These are phyloP conservation scores for Peronosclerospora sorghi DNA, from an alignment of 352 stramenopile species.

Conservation along the genomic window DNA sequence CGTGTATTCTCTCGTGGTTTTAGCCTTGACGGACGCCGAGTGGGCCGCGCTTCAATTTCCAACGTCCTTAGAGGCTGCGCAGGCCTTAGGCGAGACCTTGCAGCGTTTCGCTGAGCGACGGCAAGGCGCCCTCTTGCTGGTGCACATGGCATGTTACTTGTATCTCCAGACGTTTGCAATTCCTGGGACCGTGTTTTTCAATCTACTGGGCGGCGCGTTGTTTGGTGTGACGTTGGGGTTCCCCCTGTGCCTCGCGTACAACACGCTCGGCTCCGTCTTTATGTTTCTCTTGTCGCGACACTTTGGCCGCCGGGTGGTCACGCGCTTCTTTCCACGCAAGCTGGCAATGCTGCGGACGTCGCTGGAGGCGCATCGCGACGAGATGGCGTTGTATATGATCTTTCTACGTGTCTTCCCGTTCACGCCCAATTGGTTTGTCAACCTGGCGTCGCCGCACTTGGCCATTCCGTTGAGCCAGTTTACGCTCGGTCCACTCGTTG, in stretches of 20 bases:
- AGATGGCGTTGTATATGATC: slow-evolving; percentile 75
- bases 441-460: slow-evolving; percentile 68
- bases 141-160: slow-evolving; percentile 63
- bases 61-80: slow-evolving; percentile 43
- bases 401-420: slow-evolving; percentile 78
- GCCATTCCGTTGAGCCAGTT: slow-evolving; percentile 57
- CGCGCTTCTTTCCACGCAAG: slow-evolving; percentile 38
- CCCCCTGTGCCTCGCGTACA: slow-evolving; percentile 68
- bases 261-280: slow-evolving; percentile 63
- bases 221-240: slow-evolving; percentile 63
- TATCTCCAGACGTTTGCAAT: slow-evolving; percentile 78
- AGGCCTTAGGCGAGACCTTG: slow-evolving; percentile 55
- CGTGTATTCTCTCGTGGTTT: slow-evolving; percentile 48
- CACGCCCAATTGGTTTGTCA: slow-evolving; percentile 83
- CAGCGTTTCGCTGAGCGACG: slow-evolving; percentile 38
- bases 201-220: slow-evolving; percentile 58
- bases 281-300: slow-evolving; percentile 61
- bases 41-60: slow-evolving; percentile 44
- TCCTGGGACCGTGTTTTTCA: slow-evolving; percentile 72
- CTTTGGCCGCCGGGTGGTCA: slow-evolving; percentile 45
- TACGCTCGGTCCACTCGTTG: slow-evolving; percentile 44
- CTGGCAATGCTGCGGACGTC: slow-evolving; percentile 37
- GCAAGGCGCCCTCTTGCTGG: slow-evolving; percentile 33
- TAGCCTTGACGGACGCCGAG: slow-evolving; percentile 37
- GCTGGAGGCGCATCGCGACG: slow-evolving; percentile 56